Evolutionary conservation across 306 rosid genomes (phyloP).

Genomic region (Trifolium repens): DNA sequence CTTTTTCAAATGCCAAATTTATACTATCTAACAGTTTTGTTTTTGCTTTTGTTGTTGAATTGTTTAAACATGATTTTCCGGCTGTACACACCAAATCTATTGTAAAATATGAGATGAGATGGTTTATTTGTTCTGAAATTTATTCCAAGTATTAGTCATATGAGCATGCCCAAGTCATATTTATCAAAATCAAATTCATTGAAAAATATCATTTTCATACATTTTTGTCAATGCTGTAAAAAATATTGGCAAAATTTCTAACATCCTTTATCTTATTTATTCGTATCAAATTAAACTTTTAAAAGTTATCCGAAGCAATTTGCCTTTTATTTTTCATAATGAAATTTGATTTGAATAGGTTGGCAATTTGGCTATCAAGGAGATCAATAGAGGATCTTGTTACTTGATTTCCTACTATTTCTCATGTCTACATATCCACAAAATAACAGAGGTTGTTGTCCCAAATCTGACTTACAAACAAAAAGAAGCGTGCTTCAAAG

Average conservation of each 20-base stretch:
- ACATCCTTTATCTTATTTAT: too few species aligned
- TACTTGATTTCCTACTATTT: too few species aligned
- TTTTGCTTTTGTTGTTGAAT: constrained; percentile 5
- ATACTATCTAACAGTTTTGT: too few species aligned
- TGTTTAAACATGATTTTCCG: neutral
- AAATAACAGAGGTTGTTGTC: neutral
- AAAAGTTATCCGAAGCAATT: neutral
- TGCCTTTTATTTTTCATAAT: neutral
- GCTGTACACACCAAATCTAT: neutral
- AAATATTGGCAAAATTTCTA: too few species aligned
- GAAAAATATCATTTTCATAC: neutral
- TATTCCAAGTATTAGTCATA: neutral
- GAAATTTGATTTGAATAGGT: neutral
- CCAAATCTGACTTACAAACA: constrained; percentile 3
- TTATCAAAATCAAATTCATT: neutral
- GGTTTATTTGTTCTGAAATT: neutral
- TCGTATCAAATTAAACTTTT: too few species aligned
- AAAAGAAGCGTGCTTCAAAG: constrained; percentile 12
- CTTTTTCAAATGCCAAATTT: too few species aligned
- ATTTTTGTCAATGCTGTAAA: neutral
- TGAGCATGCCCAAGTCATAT: neutral
- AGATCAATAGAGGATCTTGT: neutral
- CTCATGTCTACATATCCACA: constrained; percentile 6
- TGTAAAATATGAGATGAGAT: neutral
- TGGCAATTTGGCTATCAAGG: neutral